Percentiles rank a stretch among this genome's conserved stretches.
These are phyloP conservation scores for Ogataea trehalophila DNA, from an alignment of 805 yeast genomes.

Conservation along the genomic window DNA sequence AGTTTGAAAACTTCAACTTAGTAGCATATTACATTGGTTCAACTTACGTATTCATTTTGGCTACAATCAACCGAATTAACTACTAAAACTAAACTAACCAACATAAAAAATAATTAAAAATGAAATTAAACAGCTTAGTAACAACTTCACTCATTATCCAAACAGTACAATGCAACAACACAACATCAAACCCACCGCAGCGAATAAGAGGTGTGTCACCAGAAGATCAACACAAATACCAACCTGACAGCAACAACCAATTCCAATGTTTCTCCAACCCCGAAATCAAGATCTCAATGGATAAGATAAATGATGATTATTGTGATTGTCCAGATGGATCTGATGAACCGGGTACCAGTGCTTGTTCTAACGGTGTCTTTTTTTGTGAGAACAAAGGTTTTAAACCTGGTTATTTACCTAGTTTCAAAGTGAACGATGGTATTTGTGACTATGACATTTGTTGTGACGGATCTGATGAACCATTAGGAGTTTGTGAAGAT, in stretches of 20 bases:
- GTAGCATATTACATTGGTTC: no score
- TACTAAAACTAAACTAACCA: no score
- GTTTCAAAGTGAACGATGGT: constrained; percentile 77
- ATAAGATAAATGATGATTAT: constrained; percentile 77
- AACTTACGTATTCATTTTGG: no score
- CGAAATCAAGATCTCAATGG: constrained; percentile 51
- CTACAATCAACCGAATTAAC: no score
- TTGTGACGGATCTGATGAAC: constrained; percentile 94
- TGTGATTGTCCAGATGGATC: constrained; percentile 98
- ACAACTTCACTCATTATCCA: not conserved
- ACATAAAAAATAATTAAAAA: no score
- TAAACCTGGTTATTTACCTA: constrained; percentile 55
- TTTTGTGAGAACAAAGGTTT: constrained; percentile 79
- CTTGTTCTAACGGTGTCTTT: constrained; percentile 56
- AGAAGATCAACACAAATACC: constrained; percentile 38
- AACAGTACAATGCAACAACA: no score
- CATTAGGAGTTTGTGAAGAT: constrained; percentile 47
- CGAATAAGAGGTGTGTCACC: constrained; percentile 36
- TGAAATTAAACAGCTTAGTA: no score
- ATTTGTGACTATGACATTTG: constrained; percentile 84
- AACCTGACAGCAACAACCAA: constrained; percentile 43
- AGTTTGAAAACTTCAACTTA: no score
- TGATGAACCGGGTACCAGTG: constrained; percentile 94
- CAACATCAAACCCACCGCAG: no score
- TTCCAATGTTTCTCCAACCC: constrained; percentile 75